phyloP scores from a whole-genome alignment of 495 filamentous ascomycete genomes.

The Xylona heveae region DNA sequence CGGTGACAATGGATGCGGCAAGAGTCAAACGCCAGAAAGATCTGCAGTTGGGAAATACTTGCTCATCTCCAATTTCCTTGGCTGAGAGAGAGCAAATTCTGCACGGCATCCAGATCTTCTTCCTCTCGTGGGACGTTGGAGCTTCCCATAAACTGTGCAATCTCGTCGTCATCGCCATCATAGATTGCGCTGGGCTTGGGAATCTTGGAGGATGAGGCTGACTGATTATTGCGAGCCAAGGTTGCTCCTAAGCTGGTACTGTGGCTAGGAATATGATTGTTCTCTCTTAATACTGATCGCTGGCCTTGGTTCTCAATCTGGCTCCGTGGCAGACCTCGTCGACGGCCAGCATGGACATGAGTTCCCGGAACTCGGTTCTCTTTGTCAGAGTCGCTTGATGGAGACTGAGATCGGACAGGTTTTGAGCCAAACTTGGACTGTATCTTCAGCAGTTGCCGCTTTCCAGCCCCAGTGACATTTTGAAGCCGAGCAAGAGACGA shows the following conservation, averaged over 20 bases:
- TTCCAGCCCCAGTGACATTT: constrained; percentile 14
- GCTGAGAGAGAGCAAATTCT: constrained; percentile 54
- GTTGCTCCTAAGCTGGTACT: constrained; percentile 1
- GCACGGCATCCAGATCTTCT: constrained; percentile 58
- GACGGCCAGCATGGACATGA: constrained; percentile 12
- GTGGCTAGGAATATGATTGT: neutral
- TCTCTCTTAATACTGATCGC: constrained; percentile 3
- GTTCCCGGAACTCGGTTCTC: constrained; percentile 68
- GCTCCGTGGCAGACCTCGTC: constrained; percentile 2
- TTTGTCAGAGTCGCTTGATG: constrained; percentile 66
- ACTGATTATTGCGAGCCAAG: neutral
- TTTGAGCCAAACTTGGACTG: constrained; percentile 7
- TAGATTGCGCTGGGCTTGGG: constrained; percentile 18
- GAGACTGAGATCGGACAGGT: neutral
- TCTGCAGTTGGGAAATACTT: too few relatives aligned
- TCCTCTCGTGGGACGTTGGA: constrained; percentile 37
- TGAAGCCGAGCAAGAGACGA: constrained; percentile 52
- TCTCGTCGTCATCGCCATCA: constrained; percentile 35
- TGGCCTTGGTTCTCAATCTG: constrained; percentile 13
- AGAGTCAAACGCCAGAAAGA: too few relatives aligned
- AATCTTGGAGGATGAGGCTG: too few relatives aligned
- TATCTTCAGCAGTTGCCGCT: constrained; percentile 5
- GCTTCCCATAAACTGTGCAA: constrained; percentile 31
- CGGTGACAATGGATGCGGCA: too few relatives aligned
- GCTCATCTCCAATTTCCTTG: constrained; percentile 42